A percentile compares a stretch with the other conserved stretches of the same genome.
These are phyloP conservation scores for Chondrus crispus DNA, from an alignment of 23 red algal genomes.

Conservation along the genomic window DNA sequence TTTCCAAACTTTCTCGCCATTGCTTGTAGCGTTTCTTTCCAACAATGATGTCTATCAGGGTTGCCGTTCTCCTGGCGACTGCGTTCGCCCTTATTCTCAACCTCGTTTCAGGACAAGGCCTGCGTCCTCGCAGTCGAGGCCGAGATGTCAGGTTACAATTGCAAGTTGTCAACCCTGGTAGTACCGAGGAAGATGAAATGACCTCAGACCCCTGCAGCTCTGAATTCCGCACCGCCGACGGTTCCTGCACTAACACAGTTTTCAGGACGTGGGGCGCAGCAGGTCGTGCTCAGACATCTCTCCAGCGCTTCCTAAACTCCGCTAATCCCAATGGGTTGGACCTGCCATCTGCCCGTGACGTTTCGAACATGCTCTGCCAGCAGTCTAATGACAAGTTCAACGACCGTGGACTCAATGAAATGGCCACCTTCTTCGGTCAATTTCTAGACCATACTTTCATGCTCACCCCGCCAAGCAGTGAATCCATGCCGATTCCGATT, in stretches of 20 bases:
- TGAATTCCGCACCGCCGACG: background rate
- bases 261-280: slow-evolving; percentile 38
- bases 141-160: too few species aligned
- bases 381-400: slow-evolving; percentile 8
- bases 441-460: slow-evolving; percentile 66
- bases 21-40: too few species aligned
- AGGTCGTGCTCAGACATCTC: slow-evolving; percentile 1
- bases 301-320: background rate
- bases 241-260: slow-evolving; percentile 33
- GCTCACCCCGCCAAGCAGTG: slow-evolving; percentile 8
- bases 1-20: too few species aligned
- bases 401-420: slow-evolving; percentile 35
- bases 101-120: too few species aligned
- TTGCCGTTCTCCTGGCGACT: too few species aligned
- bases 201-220: too few species aligned
- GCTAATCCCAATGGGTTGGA: background rate
- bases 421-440: slow-evolving; percentile 55
- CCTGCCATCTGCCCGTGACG: slow-evolving; percentile 32
- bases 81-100: too few species aligned
- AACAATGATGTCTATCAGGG: too few species aligned
- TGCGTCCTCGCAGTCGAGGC: too few species aligned
- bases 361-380: slow-evolving; percentile 48
- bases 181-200: too few species aligned
- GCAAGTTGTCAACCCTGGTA: too few species aligned
- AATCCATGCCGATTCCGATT: slow-evolving; percentile 35